Evolutionary conservation across 2,329 filamentous ascomycete genomes (phyloP), one percentile per base, ranked within the genome.

Genomic region (Parafenestella ontariensis): DNA sequence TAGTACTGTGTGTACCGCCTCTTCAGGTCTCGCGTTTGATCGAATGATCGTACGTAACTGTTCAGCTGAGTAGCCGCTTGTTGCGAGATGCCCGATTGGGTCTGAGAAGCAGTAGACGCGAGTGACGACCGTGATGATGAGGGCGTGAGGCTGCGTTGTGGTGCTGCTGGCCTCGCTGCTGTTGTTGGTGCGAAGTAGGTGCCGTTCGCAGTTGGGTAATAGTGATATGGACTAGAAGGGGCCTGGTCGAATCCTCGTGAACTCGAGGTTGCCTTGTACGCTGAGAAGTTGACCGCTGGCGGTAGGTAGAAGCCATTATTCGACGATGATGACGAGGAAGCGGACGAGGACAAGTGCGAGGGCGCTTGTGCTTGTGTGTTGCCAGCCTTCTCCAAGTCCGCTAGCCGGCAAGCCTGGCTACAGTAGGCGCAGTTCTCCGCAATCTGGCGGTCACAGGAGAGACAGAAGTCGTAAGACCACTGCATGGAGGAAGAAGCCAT

Each of bases 391-490:
- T 96, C 92, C 68, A 94, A 87, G 78, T 96, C 93, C 64, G 91
- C 89, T 40, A 97, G 83, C 62, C 92, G 87, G 84, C 93, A 97
- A 26, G 90, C 86, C 79, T 97, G 92, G 42, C 92, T 96, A 84
- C 93, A 97, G 83, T 96, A 96, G 63, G 88, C 88, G 58, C 88
- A 34, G 31, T 34, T 88, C 56, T 78, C 76, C 52, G 90, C 85
- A 56, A 90, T 92, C 79, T 96, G 91, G 79, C 89, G 89, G 80
- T 97, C 93, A 82, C 93, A 97, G 81, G 90, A 88, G 68, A 97
- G 87, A 83, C 93, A 97, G 85, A 92, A 96, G 78, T 96, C 89
- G 77, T 90, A 91, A 69, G 90, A 90, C 92, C 93, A 96, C 71
- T 81, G 79, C 78, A 82, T 81, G 48, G 76, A 70, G 61, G 73